These are phyloP conservation scores for Thelonectria blattea DNA, from an alignment of 2,329 filamentous ascomycete genomes.

Conservation along the genomic window DNA sequence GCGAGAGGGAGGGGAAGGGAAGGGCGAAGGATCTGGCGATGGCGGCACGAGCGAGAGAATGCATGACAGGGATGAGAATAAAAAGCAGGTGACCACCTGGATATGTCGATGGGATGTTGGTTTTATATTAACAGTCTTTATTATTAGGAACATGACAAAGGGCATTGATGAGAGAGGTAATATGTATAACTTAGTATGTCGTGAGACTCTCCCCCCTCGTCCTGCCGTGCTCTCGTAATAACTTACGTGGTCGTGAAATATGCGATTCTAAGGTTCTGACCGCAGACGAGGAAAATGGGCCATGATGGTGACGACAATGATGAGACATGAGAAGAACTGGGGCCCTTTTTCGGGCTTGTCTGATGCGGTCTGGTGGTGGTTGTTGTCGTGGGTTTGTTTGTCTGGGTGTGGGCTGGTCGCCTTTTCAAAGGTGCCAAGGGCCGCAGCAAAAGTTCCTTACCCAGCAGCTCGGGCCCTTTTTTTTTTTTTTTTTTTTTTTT, in stretches of 20 bases:
- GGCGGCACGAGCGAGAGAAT: background rate
- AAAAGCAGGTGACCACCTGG: background rate
- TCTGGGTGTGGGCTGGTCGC: constrained; percentile 18
- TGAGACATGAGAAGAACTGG: no score
- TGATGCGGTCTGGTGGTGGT: no score
- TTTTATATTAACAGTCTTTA: background rate
- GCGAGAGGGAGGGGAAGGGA: background rate
- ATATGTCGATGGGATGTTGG: background rate
- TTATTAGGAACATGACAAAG: no score
- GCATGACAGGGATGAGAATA: background rate
- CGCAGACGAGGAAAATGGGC: background rate
- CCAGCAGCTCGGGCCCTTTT: constrained; percentile 25
- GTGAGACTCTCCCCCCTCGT: no score
- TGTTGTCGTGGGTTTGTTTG: no score
- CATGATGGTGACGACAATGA: no score
- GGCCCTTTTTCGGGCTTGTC: no score
- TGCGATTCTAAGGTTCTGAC: background rate
- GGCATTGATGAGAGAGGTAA: no score
- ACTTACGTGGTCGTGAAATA: no score
- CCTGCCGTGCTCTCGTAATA: no score
- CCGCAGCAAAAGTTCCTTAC: constrained; percentile 38
- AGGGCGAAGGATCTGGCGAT: constrained; percentile 17
- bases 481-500: no score
- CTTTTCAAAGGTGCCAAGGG: constrained; percentile 40
- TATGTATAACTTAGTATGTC: background rate